Evolutionary conservation across 2,329 filamentous ascomycete species (phyloP).

Genomic region (Trichoderma koningii): DNA sequence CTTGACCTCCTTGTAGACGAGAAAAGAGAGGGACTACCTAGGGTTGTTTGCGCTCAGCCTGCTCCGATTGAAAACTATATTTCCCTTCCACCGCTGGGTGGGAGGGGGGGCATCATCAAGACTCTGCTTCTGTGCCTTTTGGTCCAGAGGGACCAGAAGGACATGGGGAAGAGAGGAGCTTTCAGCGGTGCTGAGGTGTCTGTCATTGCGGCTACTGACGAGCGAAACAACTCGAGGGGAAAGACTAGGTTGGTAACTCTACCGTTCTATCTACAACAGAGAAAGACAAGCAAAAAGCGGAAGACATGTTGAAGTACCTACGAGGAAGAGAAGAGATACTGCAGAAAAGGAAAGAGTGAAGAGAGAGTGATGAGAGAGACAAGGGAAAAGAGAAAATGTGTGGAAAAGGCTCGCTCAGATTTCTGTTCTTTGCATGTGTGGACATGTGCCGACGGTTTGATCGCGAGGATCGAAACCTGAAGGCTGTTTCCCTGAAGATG

Average conservation of each 20-base stretch:
- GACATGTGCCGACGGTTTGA: constrained; percentile 9
- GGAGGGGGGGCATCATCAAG: constrained; percentile 40
- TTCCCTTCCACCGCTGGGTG: constrained; percentile 25
- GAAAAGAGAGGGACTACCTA: not conserved
- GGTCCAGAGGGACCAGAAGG: not conserved
- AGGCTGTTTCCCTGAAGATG: not conserved
- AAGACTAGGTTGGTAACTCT: no score
- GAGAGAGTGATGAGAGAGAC: constrained; percentile 16
- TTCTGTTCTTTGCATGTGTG: constrained; percentile 47
- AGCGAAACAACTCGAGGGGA: constrained; percentile 18
- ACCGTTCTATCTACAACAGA: not conserved
- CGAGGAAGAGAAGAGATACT: no score
- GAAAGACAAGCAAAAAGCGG: not conserved
- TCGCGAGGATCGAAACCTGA: not conserved
- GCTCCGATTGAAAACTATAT: constrained; percentile 60
- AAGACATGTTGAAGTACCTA: not conserved
- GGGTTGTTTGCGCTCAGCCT: constrained; percentile 38
- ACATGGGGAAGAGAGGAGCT: constrained; percentile 23
- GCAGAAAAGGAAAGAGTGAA: not conserved
- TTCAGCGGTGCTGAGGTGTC: constrained; percentile 34
- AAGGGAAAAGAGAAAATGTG: not conserved
- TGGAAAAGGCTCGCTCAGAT: constrained; percentile 47
- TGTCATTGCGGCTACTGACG: constrained; percentile 42
- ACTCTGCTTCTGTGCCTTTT: not conserved
- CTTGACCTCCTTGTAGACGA: not conserved